Evolutionary conservation across 2,329 filamentous ascomycete genomes (phyloP), one percentile per base, ranked within the genome.

Genomic region (Xylariomycetidae sp.): DNA sequence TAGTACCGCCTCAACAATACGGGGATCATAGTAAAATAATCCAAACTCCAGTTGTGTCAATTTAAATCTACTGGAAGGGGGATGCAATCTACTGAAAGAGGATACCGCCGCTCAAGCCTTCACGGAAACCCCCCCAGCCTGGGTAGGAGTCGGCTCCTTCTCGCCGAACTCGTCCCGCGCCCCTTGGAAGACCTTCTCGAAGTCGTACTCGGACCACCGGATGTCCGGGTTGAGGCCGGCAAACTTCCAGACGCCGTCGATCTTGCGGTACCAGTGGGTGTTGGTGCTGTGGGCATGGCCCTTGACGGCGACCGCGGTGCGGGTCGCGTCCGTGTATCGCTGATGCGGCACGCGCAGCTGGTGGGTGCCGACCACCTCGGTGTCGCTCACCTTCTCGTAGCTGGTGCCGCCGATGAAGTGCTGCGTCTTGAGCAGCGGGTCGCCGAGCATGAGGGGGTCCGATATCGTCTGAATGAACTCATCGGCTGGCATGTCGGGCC

Each of bases 401-500:
- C 71, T 70, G 13, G 70, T 68, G 20, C 65, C 70, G 32, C 77
- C 76, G 46, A 82, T 70, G 49, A 82, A 72, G 59, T 82, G 79
- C 56, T 83, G 79, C 6, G 78, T 82, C 57, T 72, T 74, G 37
- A 82, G 63, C 14, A 73, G 66, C 20, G 69, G 69, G 59, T 81
- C 74, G 39, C 79, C 77, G 16, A 83, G 63, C 40, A 82, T 76
- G 3, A 64, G 57, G 14, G 63, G 58, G 50, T 69, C 65, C 16
- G 73, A 74, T 45, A 78, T 63, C 74, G 82, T 80, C 42, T 57
- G 50, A 52, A 81, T 62, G 60, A 71, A 82, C n/a, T 80, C 74
- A 3, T 72, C 67, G 1, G 74, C 72, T 2, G 72, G 64, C 74
- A 82, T 80, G 31, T 69, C 65, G 30, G 74, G 69, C 76, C 76